phyloP scores from a whole-genome alignment of 352 stramenopile species.

The Globisporangium echinulatum region DNA sequence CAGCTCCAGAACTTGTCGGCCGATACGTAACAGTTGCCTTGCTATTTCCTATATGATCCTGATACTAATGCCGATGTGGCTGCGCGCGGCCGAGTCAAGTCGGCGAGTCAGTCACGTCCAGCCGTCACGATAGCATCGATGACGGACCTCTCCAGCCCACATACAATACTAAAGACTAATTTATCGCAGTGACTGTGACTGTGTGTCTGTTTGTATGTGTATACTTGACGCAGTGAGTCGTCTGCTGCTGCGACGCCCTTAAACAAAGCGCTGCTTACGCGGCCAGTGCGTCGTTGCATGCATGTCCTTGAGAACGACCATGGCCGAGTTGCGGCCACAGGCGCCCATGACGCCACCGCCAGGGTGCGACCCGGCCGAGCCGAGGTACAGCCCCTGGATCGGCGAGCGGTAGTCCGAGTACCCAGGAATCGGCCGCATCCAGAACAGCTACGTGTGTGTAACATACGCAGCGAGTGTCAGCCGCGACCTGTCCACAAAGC shows the following conservation, averaged over 20 bases:
- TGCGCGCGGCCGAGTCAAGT: too few species aligned
- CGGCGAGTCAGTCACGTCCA: neutral
- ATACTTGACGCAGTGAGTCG: neutral
- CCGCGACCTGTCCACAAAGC: neutral
- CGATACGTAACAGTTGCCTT: slow-evolving; percentile 36
- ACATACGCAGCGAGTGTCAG: slow-evolving; percentile 3
- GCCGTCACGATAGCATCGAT: slow-evolving; percentile 12
- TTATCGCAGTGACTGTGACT: slow-evolving; percentile 3
- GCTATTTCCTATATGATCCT: too few species aligned
- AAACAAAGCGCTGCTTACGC: slow-evolving; percentile 5
- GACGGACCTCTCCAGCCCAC: slow-evolving; percentile 6
- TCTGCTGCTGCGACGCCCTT: neutral
- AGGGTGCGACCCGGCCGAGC: slow-evolving; percentile 79
- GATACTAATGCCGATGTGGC: too few species aligned
- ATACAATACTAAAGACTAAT: slow-evolving; percentile 3
- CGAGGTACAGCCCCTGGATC: slow-evolving; percentile 79
- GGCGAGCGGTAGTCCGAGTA: slow-evolving; percentile 83
- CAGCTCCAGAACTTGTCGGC: slow-evolving; percentile 76
- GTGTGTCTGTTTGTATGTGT: neutral
- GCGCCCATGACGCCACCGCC: slow-evolving; percentile 90
- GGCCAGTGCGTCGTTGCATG: slow-evolving; percentile 1
- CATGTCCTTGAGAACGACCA: slow-evolving; percentile 68
- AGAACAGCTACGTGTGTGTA: slow-evolving; percentile 53
- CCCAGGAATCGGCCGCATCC: slow-evolving; percentile 77
- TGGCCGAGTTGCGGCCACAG: slow-evolving; percentile 77